Evolutionary conservation across 2,329 filamentous ascomycete genomes (phyloP).

Genomic region (Sporothrix pseudoabietina): DNA sequence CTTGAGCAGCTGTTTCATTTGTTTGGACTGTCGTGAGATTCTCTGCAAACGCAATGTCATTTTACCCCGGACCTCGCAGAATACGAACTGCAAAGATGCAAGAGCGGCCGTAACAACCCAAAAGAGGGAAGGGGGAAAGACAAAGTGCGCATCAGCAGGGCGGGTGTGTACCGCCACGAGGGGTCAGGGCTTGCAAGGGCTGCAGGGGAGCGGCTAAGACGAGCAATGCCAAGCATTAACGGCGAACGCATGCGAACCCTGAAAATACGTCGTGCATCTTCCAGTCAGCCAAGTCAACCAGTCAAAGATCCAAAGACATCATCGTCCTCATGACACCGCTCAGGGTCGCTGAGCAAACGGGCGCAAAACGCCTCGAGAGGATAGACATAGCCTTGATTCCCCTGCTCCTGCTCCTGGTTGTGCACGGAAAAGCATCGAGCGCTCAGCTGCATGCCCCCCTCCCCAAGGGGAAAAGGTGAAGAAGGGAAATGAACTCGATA

Average conservation of each 20-base stretch:
- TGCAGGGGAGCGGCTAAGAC: constrained; percentile 1
- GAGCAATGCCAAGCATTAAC: not conserved
- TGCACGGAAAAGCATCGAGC: not conserved
- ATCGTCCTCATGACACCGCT: not conserved
- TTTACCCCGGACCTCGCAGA: not conserved
- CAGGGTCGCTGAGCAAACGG: constrained; percentile 3
- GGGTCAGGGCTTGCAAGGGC: not conserved
- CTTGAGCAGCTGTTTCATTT: not conserved
- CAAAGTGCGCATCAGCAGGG: not conserved
- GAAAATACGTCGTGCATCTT: not conserved
- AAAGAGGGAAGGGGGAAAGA: not conserved
- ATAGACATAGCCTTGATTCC: not conserved
- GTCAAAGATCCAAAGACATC: not conserved
- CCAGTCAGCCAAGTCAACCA: not conserved
- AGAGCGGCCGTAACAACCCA: not conserved
- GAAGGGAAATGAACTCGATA: constrained; percentile 21
- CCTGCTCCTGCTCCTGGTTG: not conserved
- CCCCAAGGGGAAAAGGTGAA: not conserved
- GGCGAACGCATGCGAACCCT: not conserved
- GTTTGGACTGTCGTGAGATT: not conserved
- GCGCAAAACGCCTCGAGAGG: not conserved
- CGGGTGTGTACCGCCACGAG: not conserved
- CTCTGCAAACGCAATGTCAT: not conserved
- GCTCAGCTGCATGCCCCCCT: constrained; percentile 4
- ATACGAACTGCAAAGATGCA: not conserved